A percentile compares a stretch with the other conserved stretches of the same genome.
These are phyloP conservation scores for Adiantum capillusveneris DNA, from an alignment of 75 land plant genomes.

Conservation along the genomic window DNA sequence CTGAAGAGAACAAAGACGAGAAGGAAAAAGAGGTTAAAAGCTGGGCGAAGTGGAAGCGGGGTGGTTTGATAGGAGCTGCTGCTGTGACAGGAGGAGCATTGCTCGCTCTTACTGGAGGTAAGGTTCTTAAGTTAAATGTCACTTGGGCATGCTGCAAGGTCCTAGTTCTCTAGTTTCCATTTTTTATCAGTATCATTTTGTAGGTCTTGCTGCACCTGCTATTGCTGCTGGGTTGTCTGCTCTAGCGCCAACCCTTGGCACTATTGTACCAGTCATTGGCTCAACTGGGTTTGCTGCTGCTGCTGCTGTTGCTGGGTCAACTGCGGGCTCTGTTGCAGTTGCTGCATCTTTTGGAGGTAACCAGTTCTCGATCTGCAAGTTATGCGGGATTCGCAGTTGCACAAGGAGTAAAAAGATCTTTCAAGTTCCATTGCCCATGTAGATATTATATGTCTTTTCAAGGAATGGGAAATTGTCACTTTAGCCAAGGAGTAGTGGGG, in stretches of 20 bases:
- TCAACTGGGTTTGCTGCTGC: constrained; percentile 97
- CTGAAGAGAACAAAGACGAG: constrained; percentile 36
- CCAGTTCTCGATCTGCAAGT: background rate
- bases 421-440: too few relatives aligned
- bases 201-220: constrained; percentile 99
- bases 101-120: constrained; percentile 92
- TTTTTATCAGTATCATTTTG: background rate
- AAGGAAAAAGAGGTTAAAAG: constrained; percentile 18
- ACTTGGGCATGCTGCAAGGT: too few relatives aligned
- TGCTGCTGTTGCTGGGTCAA: constrained; percentile 90
- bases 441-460: too few relatives aligned
- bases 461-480: too few relatives aligned
- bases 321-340: constrained; percentile 95
- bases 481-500: too few relatives aligned
- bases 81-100: constrained; percentile 96
- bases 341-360: constrained; percentile 99
- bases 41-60: constrained; percentile 90
- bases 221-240: constrained; percentile 96
- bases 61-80: constrained; percentile 97
- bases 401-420: too few relatives aligned
- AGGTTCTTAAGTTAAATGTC: too few relatives aligned
- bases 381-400: too few relatives aligned
- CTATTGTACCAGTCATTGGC: constrained; percentile 83
- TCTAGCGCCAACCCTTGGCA: constrained; percentile 88
- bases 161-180: too few relatives aligned